Percentiles rank a stretch among this genome's conserved stretches.
Evolutionary conservation across 305 asterid species (phyloP).

Genomic region (Ruellia speciosa): DNA sequence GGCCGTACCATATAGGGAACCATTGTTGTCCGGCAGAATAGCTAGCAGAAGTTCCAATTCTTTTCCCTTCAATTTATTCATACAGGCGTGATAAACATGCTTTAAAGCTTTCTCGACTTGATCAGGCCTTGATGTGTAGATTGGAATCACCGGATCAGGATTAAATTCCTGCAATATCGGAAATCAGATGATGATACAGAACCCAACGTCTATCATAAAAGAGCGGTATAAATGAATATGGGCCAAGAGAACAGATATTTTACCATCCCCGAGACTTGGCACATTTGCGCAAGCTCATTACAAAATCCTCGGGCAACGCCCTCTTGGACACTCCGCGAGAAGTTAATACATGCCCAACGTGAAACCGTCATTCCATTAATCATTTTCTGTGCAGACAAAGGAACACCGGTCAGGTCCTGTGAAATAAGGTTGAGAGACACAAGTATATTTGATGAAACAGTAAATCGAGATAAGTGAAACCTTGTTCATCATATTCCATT

Average conservation of each 20-base stretch:
- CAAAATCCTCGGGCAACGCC: constrained; percentile 95
- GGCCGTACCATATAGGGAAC: constrained; percentile 72
- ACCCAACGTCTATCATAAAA: background rate
- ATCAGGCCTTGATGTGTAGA: constrained; percentile 76
- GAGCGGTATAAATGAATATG: background rate
- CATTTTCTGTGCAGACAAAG: constrained; percentile 62
- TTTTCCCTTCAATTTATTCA: constrained; percentile 79
- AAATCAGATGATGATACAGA: constrained; percentile 5
- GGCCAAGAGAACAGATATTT: constrained; percentile 1
- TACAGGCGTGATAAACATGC: constrained; percentile 72
- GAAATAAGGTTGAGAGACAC: background rate
- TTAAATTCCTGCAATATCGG: constrained; percentile 51
- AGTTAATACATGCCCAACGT: constrained; percentile 97
- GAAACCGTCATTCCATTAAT: constrained; percentile 90
- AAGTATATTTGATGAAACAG: constrained; percentile 12
- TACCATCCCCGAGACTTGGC: constrained; percentile 99
- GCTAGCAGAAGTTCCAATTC: constrained; percentile 87
- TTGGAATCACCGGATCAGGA: constrained; percentile 83
- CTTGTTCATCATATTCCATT: constrained; percentile 99
- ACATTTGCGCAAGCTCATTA: constrained; percentile 86
- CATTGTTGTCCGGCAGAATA: constrained; percentile 89
- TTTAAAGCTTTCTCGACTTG: constrained; percentile 93
- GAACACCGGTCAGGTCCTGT: background rate
- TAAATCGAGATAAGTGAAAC: constrained; percentile 28
- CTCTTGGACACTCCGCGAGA: constrained; percentile 92